Evolutionary conservation across 106 monocot species (phyloP), one percentile per base, ranked within the genome.

Genomic region (Acorus gramineus): DNA sequence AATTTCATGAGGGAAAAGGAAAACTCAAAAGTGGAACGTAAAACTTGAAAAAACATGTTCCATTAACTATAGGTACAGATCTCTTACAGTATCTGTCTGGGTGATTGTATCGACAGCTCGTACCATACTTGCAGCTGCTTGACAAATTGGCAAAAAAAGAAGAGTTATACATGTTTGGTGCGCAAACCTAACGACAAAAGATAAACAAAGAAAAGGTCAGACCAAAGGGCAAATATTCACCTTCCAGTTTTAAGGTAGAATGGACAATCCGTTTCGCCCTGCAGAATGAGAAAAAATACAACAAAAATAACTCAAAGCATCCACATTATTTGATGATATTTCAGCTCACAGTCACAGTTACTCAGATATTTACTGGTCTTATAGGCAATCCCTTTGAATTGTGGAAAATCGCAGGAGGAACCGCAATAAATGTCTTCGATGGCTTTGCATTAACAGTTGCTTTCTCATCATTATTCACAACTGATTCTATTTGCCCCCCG

Each of bases 211-310:
- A 47, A 8, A 46, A 3, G 46, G 10, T 6, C 3, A 44, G 0
- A 53, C 7, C 8, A 9, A 62, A 64, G 47, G 4, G 8, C 42
- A 59, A 45, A 7, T n/a, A 11, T 50, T 50, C 67, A 96, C 96
- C 96, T 98, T 55, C 92, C 98, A 73, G 91, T 98, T 69, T 89
- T 98, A 53, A 92, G 62, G 66, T 98, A 98, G 79, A 98, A 98
- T 60, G 91, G 83, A 49, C 98, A 98, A 77, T 98, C 91, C 44
- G 71, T 57, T 74, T 92, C 88, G 59, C 85, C 91, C 98, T 98
- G 62, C 56, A 86, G 3, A 67, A 52, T 46, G 9, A 3, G 8
- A 55, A 9, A 69, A 9, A 60, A 43, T 6, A 51, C 43, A 53
- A 43, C 50, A 52, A 50, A 9, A 61, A 55, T 9, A 6, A 57